Evolutionary conservation across 768 basidiomycete genomes (phyloP), one percentile per base, ranked within the genome.

Genomic region (Rossbeevera mucosa): DNA sequence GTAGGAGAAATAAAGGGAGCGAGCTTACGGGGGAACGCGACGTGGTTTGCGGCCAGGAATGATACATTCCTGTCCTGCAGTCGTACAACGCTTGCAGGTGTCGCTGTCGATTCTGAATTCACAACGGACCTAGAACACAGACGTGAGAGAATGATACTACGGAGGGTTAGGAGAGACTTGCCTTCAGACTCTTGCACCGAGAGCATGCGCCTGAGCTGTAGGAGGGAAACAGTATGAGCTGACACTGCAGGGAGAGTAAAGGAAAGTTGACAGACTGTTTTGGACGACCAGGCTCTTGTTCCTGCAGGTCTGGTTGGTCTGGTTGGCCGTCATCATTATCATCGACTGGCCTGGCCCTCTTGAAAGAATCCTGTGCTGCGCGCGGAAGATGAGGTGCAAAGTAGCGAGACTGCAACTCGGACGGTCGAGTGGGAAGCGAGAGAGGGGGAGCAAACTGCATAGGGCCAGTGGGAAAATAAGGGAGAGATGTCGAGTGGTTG

Each of bases 11-110:
- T n/a, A 14, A 44, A 31, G 41, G 22, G 13, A 44, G 14, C 41
- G 20, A 21, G 71, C 85, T 65, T 69, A 91, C 88, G 86, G 89
- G 48, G 89, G 88, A 5, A 83, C 78, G 43, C 84, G 76, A 51
- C 88, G 83, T 62, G 87, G 86, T 69, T 88, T 91, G 55, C 86
- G 77, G n/a, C 88, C 88, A n/a, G 88, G 88, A 46, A 86, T 88
- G 38, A 83, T 71, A 58, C 88, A 91, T 47, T 88, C 85, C 51
- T 87, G 82, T 6, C 79, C 80, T 9, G 84, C 85, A 54, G 80
- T 80, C 50, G 79, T 67, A 61, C 88, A 91, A 11, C 88, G 82
- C 63, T 81, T 88, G 68, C 88, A 91, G 3, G 81, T 81, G 60
- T 90, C 86, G 13, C 76, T 80, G 46, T 86, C 84, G 13, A 79